Evolutionary conservation across 2,329 filamentous ascomycete species (phyloP).

Genomic region (Dactylonectria macrodidyma): DNA sequence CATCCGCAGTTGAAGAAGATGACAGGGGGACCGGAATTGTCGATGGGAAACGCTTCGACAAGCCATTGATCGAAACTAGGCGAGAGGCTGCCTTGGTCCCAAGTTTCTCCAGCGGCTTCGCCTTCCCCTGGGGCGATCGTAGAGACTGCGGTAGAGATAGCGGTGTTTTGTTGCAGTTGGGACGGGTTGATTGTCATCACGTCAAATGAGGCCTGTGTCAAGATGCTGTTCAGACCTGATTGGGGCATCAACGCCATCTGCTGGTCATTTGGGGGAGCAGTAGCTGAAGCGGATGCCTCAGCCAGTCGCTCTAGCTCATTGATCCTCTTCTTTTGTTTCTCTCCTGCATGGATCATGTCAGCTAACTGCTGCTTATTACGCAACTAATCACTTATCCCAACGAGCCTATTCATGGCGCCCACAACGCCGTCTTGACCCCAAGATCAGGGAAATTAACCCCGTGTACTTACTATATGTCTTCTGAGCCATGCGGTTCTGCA

Average conservation of each 20-base stretch:
- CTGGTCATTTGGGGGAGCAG: not conserved
- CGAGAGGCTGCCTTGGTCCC: slow-evolving; percentile 22
- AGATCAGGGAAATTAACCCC: not conserved
- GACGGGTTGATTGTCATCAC: slow-evolving; percentile 38
- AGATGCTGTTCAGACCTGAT: not conserved
- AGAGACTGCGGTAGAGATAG: slow-evolving; percentile 18
- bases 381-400: not conserved
- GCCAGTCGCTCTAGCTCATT: slow-evolving; percentile 47
- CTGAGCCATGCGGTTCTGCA: slow-evolving; percentile 57
- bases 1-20: slow-evolving; percentile 47
- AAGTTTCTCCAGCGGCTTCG: slow-evolving; percentile 15
- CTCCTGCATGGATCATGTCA: slow-evolving; percentile 48
- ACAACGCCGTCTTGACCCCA: not conserved
- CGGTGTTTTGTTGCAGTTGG: slow-evolving; percentile 28
- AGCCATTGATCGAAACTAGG: slow-evolving; percentile 39
- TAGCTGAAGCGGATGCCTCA: slow-evolving; percentile 16
- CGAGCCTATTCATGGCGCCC: not conserved
- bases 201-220: not conserved
- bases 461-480: slow-evolving; percentile 64
- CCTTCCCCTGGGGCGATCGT: not conserved
- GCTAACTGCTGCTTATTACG: slow-evolving; percentile 23
- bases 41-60: slow-evolving; percentile 15
- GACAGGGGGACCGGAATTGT: slow-evolving; percentile 18
- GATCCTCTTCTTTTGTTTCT: slow-evolving; percentile 48
- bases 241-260: slow-evolving; percentile 3